Base-by-base conservation (phyloP, 129 eudicot species). In the Sambucus nigra region DNA sequence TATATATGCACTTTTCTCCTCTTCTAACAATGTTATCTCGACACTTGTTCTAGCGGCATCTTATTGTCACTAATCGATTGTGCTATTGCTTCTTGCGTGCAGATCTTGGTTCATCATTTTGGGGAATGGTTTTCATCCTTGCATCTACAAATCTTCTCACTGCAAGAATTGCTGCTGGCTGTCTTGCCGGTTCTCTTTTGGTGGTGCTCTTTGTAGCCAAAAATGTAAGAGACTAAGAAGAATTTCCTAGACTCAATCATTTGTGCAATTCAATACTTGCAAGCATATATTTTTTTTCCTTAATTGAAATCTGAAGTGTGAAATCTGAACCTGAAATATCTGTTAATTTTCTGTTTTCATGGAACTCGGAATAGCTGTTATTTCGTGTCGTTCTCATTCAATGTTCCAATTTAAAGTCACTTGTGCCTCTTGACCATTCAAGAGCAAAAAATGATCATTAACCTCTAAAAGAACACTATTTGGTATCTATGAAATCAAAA, bases 41-140 rank as follows among this genome's bases (percentile, higher is more conserved):
- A 2, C 13, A 35, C 9, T 35, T 8, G 42, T 15, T 2, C 13
- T 35, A 35, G 8, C 42, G 13, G 1, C 42, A 35, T 15, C 42
- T 35, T 35, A 35, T 8, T 17, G 7, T 33, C 45, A 31, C 26
- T 45, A 16, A 54, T 24, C 44, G 12, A 7, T 40, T 51, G n/a
- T 32, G 3, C 23, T 21, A 33, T 50, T 15, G 0, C 25, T 50
- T 45, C 31, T 45, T 57, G 20, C 49, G 45, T 68, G 21, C 64
- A 82, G 92, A 82, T 74, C 95, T 92, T 60, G 99, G 99, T 64
- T 92, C 99, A 66, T 92, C 99, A 20, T 92, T 92, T 68, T 92
- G 99, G 99, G 99, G 99, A 41, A 86, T 92, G 99, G 71, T 64
- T 74, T 78, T 92, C 38, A 73, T 92, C 51, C 81, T 92, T 65